Conservation (phyloP, 805 yeast species). For the Saccharomyces kudriavzevii region DNA sequence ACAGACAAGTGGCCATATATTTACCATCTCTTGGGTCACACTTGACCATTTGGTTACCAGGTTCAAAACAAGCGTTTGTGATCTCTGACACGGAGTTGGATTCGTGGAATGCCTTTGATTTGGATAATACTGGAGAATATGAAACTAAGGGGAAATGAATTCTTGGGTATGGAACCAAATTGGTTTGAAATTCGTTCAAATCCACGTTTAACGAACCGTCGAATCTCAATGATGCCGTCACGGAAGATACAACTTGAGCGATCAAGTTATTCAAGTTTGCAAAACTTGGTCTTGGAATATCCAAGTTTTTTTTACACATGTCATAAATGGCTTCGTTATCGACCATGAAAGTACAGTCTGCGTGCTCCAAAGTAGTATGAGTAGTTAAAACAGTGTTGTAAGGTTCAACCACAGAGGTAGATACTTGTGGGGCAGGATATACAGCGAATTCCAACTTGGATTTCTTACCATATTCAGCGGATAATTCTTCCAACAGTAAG, state of each 20-base stretch:
- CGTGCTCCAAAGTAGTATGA: slow-evolving; percentile 90
- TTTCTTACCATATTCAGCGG: slow-evolving; percentile 85
- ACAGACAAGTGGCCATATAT: slow-evolving; percentile 93
- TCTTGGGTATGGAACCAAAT: slow-evolving; percentile 94
- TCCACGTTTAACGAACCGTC: slow-evolving; percentile 93
- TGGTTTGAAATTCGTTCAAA: slow-evolving; percentile 92
- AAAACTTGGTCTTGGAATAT: slow-evolving; percentile 80
- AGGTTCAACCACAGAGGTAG: slow-evolving; percentile 93
- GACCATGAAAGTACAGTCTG: slow-evolving; percentile 96
- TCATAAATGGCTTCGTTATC: slow-evolving; percentile 96
- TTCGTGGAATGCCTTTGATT: slow-evolving; percentile 83
- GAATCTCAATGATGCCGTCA: slow-evolving; percentile 88
- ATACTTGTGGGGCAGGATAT: slow-evolving; percentile 91
- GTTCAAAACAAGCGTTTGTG: slow-evolving; percentile 92
- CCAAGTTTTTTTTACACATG: slow-evolving; percentile 89
- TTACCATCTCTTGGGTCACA: slow-evolving; percentile 93
- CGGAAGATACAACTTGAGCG: slow-evolving; percentile 93
- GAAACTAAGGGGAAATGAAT: slow-evolving; percentile 96
- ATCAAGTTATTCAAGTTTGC: slow-evolving; percentile 76
- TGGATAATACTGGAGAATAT: slow-evolving; percentile 86
- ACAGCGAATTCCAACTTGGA: slow-evolving; percentile 93
- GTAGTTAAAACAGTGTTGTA: slow-evolving; percentile 92
- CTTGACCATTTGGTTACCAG: slow-evolving; percentile 94
- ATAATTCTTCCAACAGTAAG: slow-evolving; percentile 76
- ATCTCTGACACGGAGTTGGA: slow-evolving; percentile 88